A percentile compares a stretch with the other conserved stretches of the same genome.
Evolutionary conservation across 1,284 basidiomycete genomes (phyloP).

Genomic region (Rugosomyces carneus): DNA sequence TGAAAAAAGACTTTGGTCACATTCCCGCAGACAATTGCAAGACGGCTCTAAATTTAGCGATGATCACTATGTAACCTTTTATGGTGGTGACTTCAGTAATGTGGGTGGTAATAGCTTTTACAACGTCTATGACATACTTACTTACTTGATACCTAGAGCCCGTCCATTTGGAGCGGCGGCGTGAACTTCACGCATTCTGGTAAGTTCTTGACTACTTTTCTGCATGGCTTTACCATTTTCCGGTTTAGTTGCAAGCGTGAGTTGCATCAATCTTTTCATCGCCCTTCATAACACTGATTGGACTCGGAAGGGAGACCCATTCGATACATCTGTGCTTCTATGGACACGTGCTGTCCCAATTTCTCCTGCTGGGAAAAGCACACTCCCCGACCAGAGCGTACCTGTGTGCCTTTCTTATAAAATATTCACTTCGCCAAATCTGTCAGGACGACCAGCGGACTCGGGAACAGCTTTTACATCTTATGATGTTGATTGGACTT

Average conservation of each 20-base stretch:
- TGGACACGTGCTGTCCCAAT: conserved; percentile 55
- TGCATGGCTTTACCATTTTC: too few species aligned
- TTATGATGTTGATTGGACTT: conserved; percentile 60
- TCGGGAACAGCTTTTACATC: conserved; percentile 52
- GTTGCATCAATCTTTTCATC: conserved; percentile 11
- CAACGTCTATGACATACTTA: too few species aligned
- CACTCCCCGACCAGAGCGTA: conserved; percentile 44
- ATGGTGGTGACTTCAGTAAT: conserved; percentile 47
- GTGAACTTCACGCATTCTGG: conserved; percentile 53
- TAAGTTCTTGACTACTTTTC: too few species aligned
- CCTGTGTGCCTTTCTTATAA: conserved; percentile 56
- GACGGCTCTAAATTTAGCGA: conserved; percentile 38
- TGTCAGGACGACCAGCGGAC: conserved; percentile 36
- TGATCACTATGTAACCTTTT: conserved; percentile 50
- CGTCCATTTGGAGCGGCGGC: conserved; percentile 48
- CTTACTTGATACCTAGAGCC: too few species aligned
- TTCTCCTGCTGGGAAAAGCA: conserved; percentile 24
- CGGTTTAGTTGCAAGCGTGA: conserved; percentile 5
- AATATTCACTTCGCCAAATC: conserved; percentile 31
- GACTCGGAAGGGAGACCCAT: conserved; percentile 48
- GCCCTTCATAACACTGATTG: background rate
- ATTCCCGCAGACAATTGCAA: conserved; percentile 33
- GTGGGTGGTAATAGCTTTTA: too few species aligned
- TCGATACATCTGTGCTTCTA: conserved; percentile 52
- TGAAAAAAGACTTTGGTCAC: conserved; percentile 32